Evolutionary conservation across 2,329 filamentous ascomycete species (phyloP), one percentile per base, ranked within the genome.

Genomic region (Cercospora sesami): DNA sequence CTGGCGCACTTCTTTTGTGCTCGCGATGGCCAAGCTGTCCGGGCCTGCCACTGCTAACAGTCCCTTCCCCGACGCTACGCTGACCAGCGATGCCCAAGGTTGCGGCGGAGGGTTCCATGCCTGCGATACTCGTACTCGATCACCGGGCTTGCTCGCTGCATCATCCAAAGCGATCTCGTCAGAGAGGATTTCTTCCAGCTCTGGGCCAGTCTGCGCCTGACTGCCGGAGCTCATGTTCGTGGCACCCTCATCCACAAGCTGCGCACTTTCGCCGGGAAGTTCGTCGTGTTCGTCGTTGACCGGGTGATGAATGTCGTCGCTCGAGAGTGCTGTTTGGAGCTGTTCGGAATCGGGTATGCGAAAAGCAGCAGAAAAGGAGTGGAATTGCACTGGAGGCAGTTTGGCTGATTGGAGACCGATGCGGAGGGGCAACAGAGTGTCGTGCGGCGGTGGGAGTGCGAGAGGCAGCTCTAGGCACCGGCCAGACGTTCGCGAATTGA

Each of bases 31-130:
- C 55, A 99, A 85, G 60, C 86, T 86, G 75, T 96, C 90, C 42
- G 94, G 94, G 16, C 92, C 91, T 61, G 92, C 95, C 60, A 94
- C 95, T 31, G 94, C 94, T 64, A 97, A 84, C 23, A 99, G 85
- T 48, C 93, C 93, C 79, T 89, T 90, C 69, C 85, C 87, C 33
- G 92, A 90, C 64, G 94, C 93, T 72, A 98, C 86, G 77, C 90
- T 91, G 69, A 99, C 84, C 42, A 99, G 89, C 2, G 92, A 96
- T 12, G 93, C 89, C 55, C 90, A 93, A 4, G 91, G 84, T 2
- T 90, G 84, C 33, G 95, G 94, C 26, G 91, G 84, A 42, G 86
- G 83, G 73, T 89, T 59, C 62, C 62, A 64, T 12, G 62, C 51
- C 62, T 45, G 53, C 31, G 62, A 64, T 4, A 59, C 51, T 9